A percentile compares a stretch with the other conserved stretches of the same genome.
These are phyloP conservation scores for Carallia pectinifolia DNA, from an alignment of 345 rosid genomes.

Conservation along the genomic window DNA sequence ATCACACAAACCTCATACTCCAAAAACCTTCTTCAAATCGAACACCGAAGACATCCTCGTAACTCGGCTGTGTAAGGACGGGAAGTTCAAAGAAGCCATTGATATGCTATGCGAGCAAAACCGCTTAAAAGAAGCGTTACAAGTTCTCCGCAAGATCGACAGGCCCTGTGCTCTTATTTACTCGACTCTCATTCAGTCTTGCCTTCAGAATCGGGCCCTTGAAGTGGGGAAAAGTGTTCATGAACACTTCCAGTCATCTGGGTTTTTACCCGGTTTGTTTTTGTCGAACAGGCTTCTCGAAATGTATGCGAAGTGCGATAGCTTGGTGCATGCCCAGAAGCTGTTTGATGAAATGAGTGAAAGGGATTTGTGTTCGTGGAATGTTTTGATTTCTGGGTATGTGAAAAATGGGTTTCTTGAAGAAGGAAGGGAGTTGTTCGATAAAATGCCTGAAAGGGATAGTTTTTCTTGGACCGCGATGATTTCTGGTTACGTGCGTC, in stretches of 20 bases:
- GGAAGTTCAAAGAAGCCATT: conserved; percentile 60
- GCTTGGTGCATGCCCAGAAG: conserved; percentile 50
- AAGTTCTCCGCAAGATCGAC: conserved; percentile 44
- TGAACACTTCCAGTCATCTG: conserved; percentile 48
- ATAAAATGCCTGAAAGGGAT: conserved; percentile 71
- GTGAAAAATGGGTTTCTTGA: conserved; percentile 48
- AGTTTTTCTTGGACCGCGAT: conserved; percentile 89
- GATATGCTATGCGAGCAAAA: conserved; percentile 52
- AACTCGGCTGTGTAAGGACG: conserved; percentile 40
- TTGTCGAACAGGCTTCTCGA: conserved; percentile 63
- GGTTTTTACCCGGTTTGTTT: conserved; percentile 61
- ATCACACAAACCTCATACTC: conserved; percentile 7
- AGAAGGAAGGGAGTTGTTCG: conserved; percentile 63
- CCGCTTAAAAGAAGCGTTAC: conserved; percentile 54
- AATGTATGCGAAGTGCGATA: conserved; percentile 66
- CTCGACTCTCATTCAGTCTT: conserved; percentile 57
- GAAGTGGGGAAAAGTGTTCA: conserved; percentile 57
- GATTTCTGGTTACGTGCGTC: conserved; percentile 69
- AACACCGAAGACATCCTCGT: conserved; percentile 33
- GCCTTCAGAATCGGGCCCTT: conserved; percentile 46
- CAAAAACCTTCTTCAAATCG: conserved; percentile 43
- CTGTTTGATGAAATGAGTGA: conserved; percentile 59
- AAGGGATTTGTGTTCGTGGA: conserved; percentile 83
- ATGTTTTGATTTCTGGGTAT: conserved; percentile 63
- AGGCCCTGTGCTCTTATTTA: conserved; percentile 61